Conservation (phyloP, 495 filamentous ascomycete species). For the Annulohypoxylon maeteangense region DNA sequence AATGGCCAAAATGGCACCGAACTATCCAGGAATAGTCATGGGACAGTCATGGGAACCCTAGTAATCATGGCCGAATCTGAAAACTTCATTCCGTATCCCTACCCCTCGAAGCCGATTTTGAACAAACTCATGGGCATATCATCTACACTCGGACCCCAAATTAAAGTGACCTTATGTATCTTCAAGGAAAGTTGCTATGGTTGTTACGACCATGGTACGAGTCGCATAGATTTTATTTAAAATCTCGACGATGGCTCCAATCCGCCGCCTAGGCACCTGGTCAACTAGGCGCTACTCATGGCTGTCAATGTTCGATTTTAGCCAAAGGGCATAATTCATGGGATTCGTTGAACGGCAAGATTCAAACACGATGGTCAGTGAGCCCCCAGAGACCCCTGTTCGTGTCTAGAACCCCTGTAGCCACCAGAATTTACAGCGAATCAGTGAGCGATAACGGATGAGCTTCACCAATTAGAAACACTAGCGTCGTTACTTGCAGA, state of each 20-base stretch:
- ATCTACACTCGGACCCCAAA: constrained; percentile 6
- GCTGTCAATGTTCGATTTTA: constrained; percentile 14
- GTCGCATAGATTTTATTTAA: not conserved
- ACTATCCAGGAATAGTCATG: constrained; percentile 26
- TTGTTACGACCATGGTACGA: not conserved
- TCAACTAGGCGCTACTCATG: not conserved
- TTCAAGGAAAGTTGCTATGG: not conserved
- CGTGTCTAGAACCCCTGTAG: constrained; percentile 21
- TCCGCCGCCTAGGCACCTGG: not conserved
- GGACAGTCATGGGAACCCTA: constrained; percentile 35
- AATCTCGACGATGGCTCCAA: not conserved
- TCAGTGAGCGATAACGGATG: constrained; percentile 12
- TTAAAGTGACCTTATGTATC: constrained; percentile 1
- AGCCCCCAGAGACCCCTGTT: constrained; percentile 18
- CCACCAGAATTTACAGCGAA: constrained; percentile 25
- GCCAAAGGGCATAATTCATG: constrained; percentile 26
- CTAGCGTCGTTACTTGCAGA: constrained; percentile 43
- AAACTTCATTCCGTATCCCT: constrained; percentile 37
- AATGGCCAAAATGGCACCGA: constrained; percentile 12
- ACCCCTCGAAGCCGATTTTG: constrained; percentile 17
- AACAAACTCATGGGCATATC: not conserved
- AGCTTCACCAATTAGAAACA: constrained; percentile 45
- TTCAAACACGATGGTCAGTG: constrained; percentile 18
- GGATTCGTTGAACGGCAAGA: constrained; percentile 2
- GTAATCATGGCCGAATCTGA: constrained; percentile 24